A percentile compares a stretch with the other conserved stretches of the same genome.
Conservation (phyloP, 208 protist genomes). For the Acanthamoeba culbertsoni region DNA sequence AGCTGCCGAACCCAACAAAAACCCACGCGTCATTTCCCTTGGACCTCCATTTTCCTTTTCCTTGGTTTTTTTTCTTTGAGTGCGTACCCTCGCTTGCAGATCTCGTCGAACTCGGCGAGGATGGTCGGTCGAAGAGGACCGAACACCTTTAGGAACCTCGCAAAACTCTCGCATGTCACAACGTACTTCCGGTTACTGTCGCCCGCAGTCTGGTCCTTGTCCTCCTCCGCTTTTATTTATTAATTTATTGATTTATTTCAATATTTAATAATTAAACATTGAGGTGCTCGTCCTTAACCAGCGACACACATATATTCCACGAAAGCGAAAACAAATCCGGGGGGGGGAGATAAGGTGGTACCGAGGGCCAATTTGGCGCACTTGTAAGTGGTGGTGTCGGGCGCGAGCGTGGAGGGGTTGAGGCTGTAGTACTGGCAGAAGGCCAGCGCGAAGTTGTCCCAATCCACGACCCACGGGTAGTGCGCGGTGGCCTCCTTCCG, state of each 20-base stretch:
- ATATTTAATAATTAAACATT: neutral
- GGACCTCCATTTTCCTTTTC: no score
- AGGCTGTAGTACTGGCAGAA: neutral
- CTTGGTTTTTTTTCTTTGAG: no score
- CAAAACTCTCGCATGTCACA: neutral
- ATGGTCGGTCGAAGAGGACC: neutral
- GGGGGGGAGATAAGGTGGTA: neutral
- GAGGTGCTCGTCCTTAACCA: neutral
- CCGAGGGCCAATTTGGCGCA: constrained; percentile 15
- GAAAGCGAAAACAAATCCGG: neutral
- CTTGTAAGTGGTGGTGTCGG: neutral
- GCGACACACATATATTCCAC: neutral
- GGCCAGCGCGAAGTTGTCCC: neutral
- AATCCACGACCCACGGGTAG: neutral
- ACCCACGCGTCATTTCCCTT: no score
- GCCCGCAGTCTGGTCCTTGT: neutral
- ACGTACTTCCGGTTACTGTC: neutral
- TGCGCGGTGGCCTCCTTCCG: neutral
- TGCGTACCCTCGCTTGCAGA: constrained; percentile 8
- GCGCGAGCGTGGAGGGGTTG: neutral
- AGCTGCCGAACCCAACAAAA: neutral
- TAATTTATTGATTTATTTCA: neutral
- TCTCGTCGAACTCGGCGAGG: neutral
- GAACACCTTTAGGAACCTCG: neutral
- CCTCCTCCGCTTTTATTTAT: neutral